Evolutionary conservation across 441 rosid genomes (phyloP).

Genomic region (Arabidopsis hybrid): DNA sequence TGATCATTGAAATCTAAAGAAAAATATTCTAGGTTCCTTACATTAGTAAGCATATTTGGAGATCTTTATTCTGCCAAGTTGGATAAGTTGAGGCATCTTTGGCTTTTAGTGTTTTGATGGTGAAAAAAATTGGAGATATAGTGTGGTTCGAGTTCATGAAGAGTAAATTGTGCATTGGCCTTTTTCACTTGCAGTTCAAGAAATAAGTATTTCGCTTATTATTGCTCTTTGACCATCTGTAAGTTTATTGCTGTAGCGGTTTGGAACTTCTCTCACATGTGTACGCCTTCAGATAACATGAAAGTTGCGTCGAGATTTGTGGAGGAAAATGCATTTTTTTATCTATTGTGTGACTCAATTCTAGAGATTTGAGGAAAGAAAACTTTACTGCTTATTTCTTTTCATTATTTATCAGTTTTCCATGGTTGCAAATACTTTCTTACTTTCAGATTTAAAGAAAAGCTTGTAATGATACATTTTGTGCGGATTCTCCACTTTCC

Average conservation of each 20-base stretch:
- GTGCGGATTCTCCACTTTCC: conserved; percentile 42
- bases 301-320: not conserved
- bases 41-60: conserved; percentile 3
- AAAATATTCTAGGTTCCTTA: conserved; percentile 19
- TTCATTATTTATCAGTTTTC: not conserved
- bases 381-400: not conserved
- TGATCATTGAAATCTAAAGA: conserved; percentile 30
- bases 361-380: conserved; percentile 8
- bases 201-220: not conserved
- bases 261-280: conserved; percentile 8
- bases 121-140: not conserved
- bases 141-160: conserved; percentile 8
- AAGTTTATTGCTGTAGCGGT: not conserved
- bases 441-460: not conserved
- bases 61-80: not conserved
- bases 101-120: not conserved
- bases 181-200: conserved; percentile 2
- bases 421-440: not conserved
- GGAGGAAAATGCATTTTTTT: conserved; percentile 8
- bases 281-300: conserved; percentile 13
- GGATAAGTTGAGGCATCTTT: conserved; percentile 20
- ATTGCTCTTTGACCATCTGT: not conserved
- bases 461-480: conserved; percentile 19
- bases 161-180: conserved; percentile 17
- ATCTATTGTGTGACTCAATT: conserved; percentile 3